phyloP scores from a whole-genome alignment of 495 filamentous ascomycete genomes.

The Lophiostoma macrostomum region DNA sequence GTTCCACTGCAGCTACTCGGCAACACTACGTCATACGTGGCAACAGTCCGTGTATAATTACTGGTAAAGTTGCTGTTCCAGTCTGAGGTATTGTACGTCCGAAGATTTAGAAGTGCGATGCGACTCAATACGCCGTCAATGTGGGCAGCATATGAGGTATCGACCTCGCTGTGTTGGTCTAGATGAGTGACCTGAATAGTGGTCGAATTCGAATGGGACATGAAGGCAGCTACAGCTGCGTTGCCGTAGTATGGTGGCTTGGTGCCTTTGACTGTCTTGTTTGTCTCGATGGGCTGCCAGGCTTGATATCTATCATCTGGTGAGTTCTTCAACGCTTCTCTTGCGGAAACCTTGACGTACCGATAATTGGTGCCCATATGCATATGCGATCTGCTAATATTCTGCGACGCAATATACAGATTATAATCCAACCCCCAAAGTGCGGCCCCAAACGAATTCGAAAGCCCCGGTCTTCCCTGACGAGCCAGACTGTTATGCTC shows the following conservation, averaged over 20 bases:
- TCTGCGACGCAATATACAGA: slow-evolving; percentile 55
- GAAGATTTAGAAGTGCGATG: slow-evolving; percentile 59
- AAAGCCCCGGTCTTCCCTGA: slow-evolving; percentile 60
- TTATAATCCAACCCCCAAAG: slow-evolving; percentile 69
- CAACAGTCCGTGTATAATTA: slow-evolving; percentile 37
- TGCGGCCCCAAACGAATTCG: slow-evolving; percentile 68
- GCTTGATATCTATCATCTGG: too few species aligned
- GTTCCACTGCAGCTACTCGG: slow-evolving; percentile 28
- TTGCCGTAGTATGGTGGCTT: slow-evolving; percentile 68
- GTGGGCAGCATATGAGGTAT: slow-evolving; percentile 61
- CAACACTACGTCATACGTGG: slow-evolving; percentile 49
- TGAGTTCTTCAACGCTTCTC: too few species aligned
- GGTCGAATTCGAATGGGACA: slow-evolving; percentile 44
- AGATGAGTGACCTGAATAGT: slow-evolving; percentile 45
- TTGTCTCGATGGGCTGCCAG: slow-evolving; percentile 61
- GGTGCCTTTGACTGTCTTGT: slow-evolving; percentile 54
- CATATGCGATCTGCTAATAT: slow-evolving; percentile 62
- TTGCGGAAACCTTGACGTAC: too few species aligned
- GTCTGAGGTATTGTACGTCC: slow-evolving; percentile 56
- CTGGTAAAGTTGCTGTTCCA: slow-evolving; percentile 31
- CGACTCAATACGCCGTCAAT: slow-evolving; percentile 45
- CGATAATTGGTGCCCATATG: slow-evolving; percentile 65
- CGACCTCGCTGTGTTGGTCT: slow-evolving; percentile 44
- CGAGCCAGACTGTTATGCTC: slow-evolving; percentile 66
- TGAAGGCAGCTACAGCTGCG: slow-evolving; percentile 56